Percentiles rank a stretch among this genome's conserved stretches.
Evolutionary conservation across 129 eudicot genomes (phyloP).

Genomic region (Helianthus tuberosus): DNA sequence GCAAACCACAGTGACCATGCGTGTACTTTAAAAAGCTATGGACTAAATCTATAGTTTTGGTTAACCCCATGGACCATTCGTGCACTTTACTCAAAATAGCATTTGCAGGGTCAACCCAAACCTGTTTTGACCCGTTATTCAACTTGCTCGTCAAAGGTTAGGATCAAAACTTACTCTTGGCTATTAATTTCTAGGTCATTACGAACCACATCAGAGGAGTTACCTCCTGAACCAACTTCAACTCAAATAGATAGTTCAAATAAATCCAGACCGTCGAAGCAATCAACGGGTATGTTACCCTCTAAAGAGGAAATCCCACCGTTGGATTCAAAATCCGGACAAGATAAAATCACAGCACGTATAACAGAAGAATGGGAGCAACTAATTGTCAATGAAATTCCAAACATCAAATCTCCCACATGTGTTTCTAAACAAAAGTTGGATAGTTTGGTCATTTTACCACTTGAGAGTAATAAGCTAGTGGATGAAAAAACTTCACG

Average conservation of each 20-base stretch:
- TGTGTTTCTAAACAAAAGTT: conserved; percentile 42
- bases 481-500: conserved; percentile 75
- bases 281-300: conserved; percentile 14
- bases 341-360: conserved; percentile 37
- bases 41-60: too few relatives aligned
- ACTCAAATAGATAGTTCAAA: conserved; percentile 26
- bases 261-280: conserved; percentile 26
- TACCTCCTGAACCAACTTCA: conserved; percentile 39
- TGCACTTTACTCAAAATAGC: too few relatives aligned
- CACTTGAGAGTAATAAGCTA: conserved; percentile 49
- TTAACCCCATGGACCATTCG: too few relatives aligned
- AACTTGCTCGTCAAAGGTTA: neutral
- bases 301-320: conserved; percentile 40
- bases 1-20: too few relatives aligned
- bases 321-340: conserved; percentile 35
- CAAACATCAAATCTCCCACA: conserved; percentile 51
- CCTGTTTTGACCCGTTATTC: neutral
- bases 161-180: conserved; percentile 7
- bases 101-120: neutral
- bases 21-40: too few relatives aligned
- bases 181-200: conserved; percentile 50
- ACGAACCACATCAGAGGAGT: conserved; percentile 53
- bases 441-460: conserved; percentile 41
- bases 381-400: conserved; percentile 55
- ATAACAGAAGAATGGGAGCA: conserved; percentile 86